phyloP scores from a whole-genome alignment of 805 yeast species.

The Ogataea pini region DNA sequence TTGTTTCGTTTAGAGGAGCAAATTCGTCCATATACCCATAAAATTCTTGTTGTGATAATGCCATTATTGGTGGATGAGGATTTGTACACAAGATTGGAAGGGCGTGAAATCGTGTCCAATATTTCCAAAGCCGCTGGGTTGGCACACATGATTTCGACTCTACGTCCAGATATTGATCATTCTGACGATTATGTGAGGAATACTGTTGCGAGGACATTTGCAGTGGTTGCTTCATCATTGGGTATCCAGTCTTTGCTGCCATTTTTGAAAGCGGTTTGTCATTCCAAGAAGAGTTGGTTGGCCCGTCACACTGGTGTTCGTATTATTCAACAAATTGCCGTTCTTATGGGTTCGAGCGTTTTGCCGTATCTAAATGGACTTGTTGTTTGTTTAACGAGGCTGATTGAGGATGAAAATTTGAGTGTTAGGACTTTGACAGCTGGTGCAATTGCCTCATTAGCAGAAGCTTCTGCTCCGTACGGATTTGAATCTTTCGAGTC shows the following conservation, averaged over 20 bases:
- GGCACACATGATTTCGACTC: constrained; percentile 70
- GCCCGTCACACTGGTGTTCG: constrained; percentile 83
- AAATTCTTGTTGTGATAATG: constrained; percentile 69
- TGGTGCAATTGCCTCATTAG: constrained; percentile 67
- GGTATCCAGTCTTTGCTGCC: constrained; percentile 76
- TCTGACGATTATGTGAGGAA: constrained; percentile 80
- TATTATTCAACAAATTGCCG: constrained; percentile 73
- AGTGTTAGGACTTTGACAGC: constrained; percentile 74
- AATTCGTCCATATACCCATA: constrained; percentile 71
- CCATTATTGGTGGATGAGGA: constrained; percentile 84
- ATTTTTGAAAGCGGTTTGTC: constrained; percentile 76
- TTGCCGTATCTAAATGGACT: constrained; percentile 71
- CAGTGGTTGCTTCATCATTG: constrained; percentile 77
- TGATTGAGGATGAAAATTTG: constrained; percentile 65
- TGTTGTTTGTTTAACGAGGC: constrained; percentile 58
- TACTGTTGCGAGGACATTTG: constrained; percentile 74
- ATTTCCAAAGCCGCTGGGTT: constrained; percentile 82
- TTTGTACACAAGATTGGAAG: constrained; percentile 69
- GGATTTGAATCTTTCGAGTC: constrained; percentile 87
- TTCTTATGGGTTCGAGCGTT: constrained; percentile 66
- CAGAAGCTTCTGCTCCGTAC: constrained; percentile 81
- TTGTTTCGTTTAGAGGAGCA: constrained; percentile 63
- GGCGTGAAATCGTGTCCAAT: constrained; percentile 74
- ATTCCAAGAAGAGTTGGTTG: constrained; percentile 74
- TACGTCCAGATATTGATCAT: constrained; percentile 82